A percentile compares a stretch with the other conserved stretches of the same genome.
Evolutionary conservation across 176 grass and related monocot species (phyloP).

Genomic region (Carex myosuroides): DNA sequence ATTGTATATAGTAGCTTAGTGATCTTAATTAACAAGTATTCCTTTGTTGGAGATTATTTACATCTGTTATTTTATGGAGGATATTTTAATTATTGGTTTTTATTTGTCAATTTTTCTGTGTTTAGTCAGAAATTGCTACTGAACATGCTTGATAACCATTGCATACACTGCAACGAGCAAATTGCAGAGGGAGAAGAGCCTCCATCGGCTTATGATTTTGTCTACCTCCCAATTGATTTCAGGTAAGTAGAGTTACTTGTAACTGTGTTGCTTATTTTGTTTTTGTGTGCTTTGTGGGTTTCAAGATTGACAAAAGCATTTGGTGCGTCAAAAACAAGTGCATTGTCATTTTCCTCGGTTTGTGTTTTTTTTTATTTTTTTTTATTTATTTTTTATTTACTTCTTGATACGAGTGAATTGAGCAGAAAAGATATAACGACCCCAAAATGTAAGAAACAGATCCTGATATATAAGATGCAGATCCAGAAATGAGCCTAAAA

Average conservation of each 20-base stretch:
- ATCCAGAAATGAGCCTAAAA: conserved; percentile 32
- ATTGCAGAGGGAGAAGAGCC: conserved; percentile 47
- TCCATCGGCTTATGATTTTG: conserved; percentile 86
- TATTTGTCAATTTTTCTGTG: conserved; percentile 17
- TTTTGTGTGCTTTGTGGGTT: conserved; percentile 7
- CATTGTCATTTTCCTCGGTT: not conserved
- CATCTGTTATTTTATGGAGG: conserved; percentile 21
- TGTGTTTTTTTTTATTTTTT: not conserved
- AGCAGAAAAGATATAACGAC: conserved; percentile 22
- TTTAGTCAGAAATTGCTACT: conserved; percentile 86
- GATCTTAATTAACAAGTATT: not conserved
- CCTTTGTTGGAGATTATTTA: conserved; percentile 32
- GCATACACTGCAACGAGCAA: conserved; percentile 76
- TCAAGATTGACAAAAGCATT: conserved; percentile 7
- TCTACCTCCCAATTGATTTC: conserved; percentile 99
- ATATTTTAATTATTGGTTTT: not conserved
- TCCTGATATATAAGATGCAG: conserved; percentile 23
- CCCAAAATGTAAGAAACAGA: conserved; percentile 25
- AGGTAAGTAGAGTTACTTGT: conserved; percentile 53
- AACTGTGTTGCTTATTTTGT: not conserved
- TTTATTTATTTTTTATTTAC: not conserved
- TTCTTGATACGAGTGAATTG: conserved; percentile 16
- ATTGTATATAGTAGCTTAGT: not conserved
- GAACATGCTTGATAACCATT: conserved; percentile 97
- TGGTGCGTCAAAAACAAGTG: conserved; percentile 2